Percentiles rank a stretch among this genome's conserved stretches.
These are phyloP conservation scores for Calonectria hongkongensis DNA, from an alignment of 2,329 filamentous ascomycete species.

Conservation along the genomic window DNA sequence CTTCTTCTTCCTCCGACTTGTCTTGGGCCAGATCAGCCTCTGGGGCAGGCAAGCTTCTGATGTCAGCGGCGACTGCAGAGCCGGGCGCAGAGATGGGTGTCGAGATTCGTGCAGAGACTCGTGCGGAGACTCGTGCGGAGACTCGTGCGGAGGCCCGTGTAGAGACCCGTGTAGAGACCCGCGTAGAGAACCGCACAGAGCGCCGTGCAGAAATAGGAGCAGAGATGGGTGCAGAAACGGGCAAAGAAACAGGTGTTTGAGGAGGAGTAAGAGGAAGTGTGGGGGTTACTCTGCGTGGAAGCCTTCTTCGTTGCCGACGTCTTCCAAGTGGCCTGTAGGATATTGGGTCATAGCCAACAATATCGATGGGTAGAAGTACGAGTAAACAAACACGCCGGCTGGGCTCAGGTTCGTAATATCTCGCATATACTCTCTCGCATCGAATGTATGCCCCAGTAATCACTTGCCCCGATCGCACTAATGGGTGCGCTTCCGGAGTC, in stretches of 20 bases:
- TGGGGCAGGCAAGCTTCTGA: not conserved
- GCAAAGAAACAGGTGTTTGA: too few species aligned
- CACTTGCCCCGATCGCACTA: constrained; percentile 68
- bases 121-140: not conserved
- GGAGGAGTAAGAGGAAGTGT: too few species aligned
- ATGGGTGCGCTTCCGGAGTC: constrained; percentile 66
- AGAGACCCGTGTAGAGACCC: too few species aligned
- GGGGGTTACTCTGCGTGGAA: too few species aligned
- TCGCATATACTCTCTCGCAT: constrained; percentile 64
- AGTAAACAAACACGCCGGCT: constrained; percentile 65
- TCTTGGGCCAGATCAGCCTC: not conserved
- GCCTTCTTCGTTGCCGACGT: not conserved
- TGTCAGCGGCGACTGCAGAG: not conserved
- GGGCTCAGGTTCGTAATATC: constrained; percentile 48
- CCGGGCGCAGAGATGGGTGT: not conserved
- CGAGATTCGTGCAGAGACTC: not conserved
- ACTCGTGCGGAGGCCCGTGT: too few species aligned
- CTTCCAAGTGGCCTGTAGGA: too few species aligned
- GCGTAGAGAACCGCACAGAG: not conserved
- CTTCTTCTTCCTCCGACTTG: constrained; percentile 56
- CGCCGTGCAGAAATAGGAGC: not conserved
- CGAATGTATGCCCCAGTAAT: constrained; percentile 69
- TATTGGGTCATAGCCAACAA: too few species aligned
- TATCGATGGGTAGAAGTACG: constrained; percentile 9
- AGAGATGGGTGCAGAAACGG: not conserved